A percentile compares a stretch with the other conserved stretches of the same genome.
These are phyloP conservation scores for Alternaria dauci DNA, from an alignment of 2,329 filamentous ascomycete genomes.

Conservation along the genomic window DNA sequence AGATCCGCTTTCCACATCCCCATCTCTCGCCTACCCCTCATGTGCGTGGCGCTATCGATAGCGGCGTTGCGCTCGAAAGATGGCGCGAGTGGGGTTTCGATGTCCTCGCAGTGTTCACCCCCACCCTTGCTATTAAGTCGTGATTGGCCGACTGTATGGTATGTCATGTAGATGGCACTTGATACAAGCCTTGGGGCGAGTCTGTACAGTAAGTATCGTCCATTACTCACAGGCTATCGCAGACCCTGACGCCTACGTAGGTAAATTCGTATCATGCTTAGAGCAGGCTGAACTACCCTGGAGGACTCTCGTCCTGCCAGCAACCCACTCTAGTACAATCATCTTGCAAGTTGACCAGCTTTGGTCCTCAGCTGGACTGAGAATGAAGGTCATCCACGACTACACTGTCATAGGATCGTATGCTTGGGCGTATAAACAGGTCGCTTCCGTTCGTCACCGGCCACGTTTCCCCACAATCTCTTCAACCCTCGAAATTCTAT, in stretches of 20 bases:
- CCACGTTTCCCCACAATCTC: constrained; percentile 12
- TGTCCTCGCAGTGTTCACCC: not conserved
- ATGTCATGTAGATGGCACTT: too few species aligned
- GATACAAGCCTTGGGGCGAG: too few species aligned
- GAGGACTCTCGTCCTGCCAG: too few species aligned
- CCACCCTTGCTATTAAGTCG: not conserved
- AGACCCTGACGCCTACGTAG: not conserved
- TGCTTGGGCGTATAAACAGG: constrained; percentile 35
- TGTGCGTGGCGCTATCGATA: not conserved
- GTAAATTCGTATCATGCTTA: too few species aligned
- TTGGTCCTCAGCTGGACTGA: not conserved
- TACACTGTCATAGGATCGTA: constrained; percentile 12
- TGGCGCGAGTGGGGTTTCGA: constrained; percentile 19
- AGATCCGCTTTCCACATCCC: not conserved
- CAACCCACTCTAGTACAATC: too few species aligned
- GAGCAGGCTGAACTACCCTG: too few species aligned
- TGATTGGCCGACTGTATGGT: not conserved
- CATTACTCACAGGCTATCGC: not conserved
- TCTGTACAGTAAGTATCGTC: not conserved
- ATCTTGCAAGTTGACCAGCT: not conserved
- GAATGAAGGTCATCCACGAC: not conserved
- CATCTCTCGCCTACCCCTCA: constrained; percentile 4
- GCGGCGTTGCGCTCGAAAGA: constrained; percentile 9
- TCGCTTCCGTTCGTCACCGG: constrained; percentile 26
- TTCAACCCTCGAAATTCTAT: constrained; percentile 23